Percentiles rank a stretch among this genome's conserved stretches.
phyloP scores from a whole-genome alignment of 257 asterid genomes.

The Ligustrum vulgare region DNA sequence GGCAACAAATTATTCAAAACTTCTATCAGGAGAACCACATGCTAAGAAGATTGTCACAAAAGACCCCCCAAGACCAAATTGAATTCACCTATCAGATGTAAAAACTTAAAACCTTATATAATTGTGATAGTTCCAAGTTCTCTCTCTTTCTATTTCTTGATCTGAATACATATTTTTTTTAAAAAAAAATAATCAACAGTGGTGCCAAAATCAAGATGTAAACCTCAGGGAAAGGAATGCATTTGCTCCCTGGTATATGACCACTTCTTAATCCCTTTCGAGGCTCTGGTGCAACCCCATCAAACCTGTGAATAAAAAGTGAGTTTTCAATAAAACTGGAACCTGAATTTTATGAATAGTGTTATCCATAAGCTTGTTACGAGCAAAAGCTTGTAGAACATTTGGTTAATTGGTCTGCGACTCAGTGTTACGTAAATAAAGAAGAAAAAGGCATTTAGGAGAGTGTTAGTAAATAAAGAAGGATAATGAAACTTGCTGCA shows the following conservation, averaged over 20 bases:
- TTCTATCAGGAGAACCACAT: neutral
- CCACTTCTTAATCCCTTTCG: constrained; percentile 94
- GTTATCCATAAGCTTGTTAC: neutral
- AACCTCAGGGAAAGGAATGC: constrained; percentile 89
- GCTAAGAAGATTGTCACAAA: neutral
- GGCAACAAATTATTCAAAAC: neutral
- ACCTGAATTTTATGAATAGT: neutral
- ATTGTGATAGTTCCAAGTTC: neutral
- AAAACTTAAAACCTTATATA: neutral
- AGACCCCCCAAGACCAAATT: neutral
- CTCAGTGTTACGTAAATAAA: neutral
- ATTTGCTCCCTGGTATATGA: constrained; percentile 92
- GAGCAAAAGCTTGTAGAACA: neutral
- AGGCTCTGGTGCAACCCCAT: constrained; percentile 96
- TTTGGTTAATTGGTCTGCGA: neutral
- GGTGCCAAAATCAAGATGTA: neutral
- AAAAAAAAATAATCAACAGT: neutral
- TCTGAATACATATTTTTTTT: neutral
- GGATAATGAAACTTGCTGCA: neutral
- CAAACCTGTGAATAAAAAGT: constrained; percentile 55
- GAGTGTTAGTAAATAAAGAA: neutral
- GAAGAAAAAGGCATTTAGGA: neutral
- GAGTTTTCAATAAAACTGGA: neutral
- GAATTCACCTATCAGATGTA: neutral
- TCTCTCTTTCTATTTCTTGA: neutral